Evolutionary conservation across 768 basidiomycete species (phyloP), one percentile per base, ranked within the genome.

Genomic region (Amanita brunnescens): DNA sequence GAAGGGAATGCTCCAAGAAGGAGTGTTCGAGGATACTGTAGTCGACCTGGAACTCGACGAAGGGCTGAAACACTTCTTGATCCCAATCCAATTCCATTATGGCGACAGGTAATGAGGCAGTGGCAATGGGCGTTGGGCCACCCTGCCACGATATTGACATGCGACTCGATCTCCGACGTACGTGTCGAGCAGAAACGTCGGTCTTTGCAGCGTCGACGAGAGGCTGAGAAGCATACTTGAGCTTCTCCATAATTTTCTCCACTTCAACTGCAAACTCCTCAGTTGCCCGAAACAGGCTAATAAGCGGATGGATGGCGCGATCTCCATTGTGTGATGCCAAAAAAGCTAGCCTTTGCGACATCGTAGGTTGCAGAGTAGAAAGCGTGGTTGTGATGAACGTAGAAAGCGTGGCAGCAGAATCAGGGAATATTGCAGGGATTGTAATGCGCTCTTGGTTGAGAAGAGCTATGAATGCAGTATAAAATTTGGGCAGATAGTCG

Each of bases 21-120:
- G 81, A 78, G 32, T 77, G 74, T 66, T 99, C 96, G 30, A 96
- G 72, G 1, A 74, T 68, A 0, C 79, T 78, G 64, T 97, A 97
- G 50, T 94, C 87, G 14, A 80, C 72, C 59, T 98, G 95, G 55
- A 86, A 85, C 59, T 94, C 89, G 21, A 95, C 75, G 70, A 97
- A 98, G 2, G 95, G 91, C 62, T 94, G 92, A 63, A 93, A 96
- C 13, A 99, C 71, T 46, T 87, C 84, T 50, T 84, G 85, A 60
- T 97, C 92, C 96, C 96, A 98, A 52, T 85, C 83, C 57, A 78
- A 63, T 26, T 64, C 67, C 40, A 76, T 73, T 16, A 60, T 48
- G 10, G 61, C 42, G 51, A 60, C 33, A 8, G 61, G 44, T 20
- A 61, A 34, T 35, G 61, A 51, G 34, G 62, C 67, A 10, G 58